These are phyloP conservation scores for Diophrys appendiculata DNA, from an alignment of 73 alveolate species.

Conservation along the genomic window DNA sequence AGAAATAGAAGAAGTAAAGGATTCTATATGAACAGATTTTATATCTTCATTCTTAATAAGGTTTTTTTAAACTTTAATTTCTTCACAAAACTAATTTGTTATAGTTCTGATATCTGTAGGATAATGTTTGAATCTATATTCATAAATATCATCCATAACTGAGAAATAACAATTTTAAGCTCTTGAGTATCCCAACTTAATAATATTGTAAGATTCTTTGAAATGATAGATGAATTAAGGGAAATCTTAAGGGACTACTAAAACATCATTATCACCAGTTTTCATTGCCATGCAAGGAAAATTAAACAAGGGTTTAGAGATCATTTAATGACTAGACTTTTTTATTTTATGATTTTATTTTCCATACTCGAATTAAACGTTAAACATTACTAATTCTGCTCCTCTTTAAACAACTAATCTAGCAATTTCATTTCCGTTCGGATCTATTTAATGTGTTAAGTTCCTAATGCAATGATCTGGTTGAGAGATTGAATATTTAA, in stretches of 20 bases:
- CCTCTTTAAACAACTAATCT: not conserved
- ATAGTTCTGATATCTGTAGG: not conserved
- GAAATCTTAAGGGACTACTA: not conserved
- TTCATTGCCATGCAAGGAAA: not conserved
- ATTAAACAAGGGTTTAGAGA: not conserved
- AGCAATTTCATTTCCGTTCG: not conserved
- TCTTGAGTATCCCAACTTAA: not conserved
- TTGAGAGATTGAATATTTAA: not conserved
- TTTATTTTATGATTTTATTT: not conserved
- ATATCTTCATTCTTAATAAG: not conserved
- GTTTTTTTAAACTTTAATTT: not conserved
- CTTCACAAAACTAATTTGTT: not conserved
- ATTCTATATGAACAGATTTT: not conserved
- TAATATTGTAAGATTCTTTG: not conserved
- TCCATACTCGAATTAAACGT: too few relatives aligned
- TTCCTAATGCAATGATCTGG: not conserved
- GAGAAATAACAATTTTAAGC: not conserved
- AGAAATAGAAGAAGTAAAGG: not conserved
- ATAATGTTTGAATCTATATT: not conserved
- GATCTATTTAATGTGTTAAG: not conserved
- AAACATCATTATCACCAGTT: not conserved
- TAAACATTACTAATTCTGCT: not conserved
- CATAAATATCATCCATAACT: not conserved
- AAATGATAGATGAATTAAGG: not conserved
- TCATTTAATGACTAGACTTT: not conserved